phyloP scores from a whole-genome alignment of 2,329 filamentous ascomycete genomes.

The Aspergillus texensis region DNA sequence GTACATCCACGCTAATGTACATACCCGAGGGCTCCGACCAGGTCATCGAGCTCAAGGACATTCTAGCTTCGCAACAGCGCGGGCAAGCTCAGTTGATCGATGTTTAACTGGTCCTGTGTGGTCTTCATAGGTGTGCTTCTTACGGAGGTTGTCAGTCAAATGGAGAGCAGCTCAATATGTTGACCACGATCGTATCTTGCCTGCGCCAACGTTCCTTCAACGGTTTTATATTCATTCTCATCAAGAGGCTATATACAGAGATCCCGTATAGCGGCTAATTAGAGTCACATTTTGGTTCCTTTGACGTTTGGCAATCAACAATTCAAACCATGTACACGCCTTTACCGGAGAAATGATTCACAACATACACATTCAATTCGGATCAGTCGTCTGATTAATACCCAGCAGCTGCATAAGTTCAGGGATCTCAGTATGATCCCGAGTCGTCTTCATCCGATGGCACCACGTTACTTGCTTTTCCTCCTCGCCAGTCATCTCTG shows the following conservation, averaged over 20 bases:
- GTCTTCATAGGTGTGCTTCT: neutral
- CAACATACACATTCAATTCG: neutral
- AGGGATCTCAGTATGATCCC: slow-evolving; percentile 73
- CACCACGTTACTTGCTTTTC: slow-evolving; percentile 67
- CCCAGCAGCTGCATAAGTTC: slow-evolving; percentile 1
- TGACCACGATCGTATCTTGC: too few relatives aligned
- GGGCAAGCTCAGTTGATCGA: too few relatives aligned
- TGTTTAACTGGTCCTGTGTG: accelerated
- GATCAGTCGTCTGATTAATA: neutral
- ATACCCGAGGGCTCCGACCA: too few relatives aligned
- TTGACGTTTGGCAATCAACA: neutral
- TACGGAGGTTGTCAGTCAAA: neutral
- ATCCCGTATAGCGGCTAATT: neutral
- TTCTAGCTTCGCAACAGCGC: too few relatives aligned
- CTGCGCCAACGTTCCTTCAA: too few relatives aligned
- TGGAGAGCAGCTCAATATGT: neutral
- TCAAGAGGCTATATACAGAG: too few relatives aligned
- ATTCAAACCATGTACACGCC: neutral
- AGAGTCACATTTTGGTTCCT: neutral
- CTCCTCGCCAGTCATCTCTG: slow-evolving; percentile 14
- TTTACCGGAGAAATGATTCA: accelerated
- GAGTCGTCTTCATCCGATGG: slow-evolving; percentile 77
- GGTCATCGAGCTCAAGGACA: too few relatives aligned
- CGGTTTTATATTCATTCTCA: too few relatives aligned
- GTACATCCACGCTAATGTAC: too few relatives aligned